Percentiles rank a stretch among this genome's conserved stretches.
Conservation (phyloP, 2,329 filamentous ascomycete species). For the Elsinoe arachidis region DNA sequence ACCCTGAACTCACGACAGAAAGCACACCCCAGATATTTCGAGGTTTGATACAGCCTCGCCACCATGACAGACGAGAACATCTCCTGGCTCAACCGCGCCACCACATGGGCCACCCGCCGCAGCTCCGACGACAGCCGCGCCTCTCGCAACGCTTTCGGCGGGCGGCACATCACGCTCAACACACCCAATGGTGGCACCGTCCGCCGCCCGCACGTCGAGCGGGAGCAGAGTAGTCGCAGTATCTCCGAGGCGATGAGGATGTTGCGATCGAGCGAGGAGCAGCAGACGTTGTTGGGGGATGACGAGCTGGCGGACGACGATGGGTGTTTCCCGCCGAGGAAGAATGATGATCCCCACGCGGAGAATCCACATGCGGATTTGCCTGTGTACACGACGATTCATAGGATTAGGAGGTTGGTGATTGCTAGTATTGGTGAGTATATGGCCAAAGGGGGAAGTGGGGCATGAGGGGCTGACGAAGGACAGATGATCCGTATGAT, state of each 20-base stretch:
- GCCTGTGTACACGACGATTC: constrained; percentile 70
- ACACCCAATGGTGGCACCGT: background rate
- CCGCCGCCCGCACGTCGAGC: constrained; percentile 14
- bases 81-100: constrained; percentile 12
- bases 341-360: constrained; percentile 32
- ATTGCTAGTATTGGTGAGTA: constrained; percentile 38
- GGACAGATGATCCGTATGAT: constrained; percentile 54
- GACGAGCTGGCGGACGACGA: constrained; percentile 39
- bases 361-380: constrained; percentile 53
- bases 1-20: background rate
- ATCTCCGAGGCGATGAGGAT: constrained; percentile 32
- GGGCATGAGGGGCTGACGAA: background rate
- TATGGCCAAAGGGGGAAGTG: background rate
- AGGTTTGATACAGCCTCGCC: background rate
- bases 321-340: constrained; percentile 34
- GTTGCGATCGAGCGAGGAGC: constrained; percentile 39
- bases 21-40: background rate
- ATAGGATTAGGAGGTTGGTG: constrained; percentile 42
- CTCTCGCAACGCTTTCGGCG: background rate
- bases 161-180: background rate
- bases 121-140: background rate
- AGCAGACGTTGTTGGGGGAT: constrained; percentile 39
- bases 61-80: constrained; percentile 12
- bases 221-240: constrained; percentile 27
- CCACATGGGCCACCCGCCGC: constrained; percentile 9